A percentile compares a stretch with the other conserved stretches of the same genome.
Evolutionary conservation across 495 filamentous ascomycete genomes (phyloP).

Genomic region (Neurospora sp.): DNA sequence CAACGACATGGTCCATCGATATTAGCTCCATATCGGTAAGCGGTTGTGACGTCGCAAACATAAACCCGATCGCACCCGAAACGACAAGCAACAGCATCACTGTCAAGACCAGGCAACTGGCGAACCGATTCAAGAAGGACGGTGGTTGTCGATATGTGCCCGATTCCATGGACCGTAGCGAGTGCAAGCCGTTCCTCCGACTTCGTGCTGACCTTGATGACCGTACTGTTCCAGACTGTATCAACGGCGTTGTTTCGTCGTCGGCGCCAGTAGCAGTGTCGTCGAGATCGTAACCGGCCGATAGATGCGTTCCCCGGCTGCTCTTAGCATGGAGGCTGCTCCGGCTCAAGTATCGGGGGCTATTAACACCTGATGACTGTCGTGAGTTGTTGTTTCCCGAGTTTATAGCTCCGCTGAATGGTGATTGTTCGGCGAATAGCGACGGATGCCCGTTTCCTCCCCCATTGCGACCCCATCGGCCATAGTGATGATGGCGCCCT

Average conservation of each 20-base stretch:
- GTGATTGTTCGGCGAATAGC: constrained; percentile 69
- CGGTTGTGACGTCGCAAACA: constrained; percentile 84
- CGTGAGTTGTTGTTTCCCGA: constrained; percentile 32
- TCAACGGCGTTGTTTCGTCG: constrained; percentile 81
- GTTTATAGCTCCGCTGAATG: constrained; percentile 36
- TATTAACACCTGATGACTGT: constrained; percentile 54
- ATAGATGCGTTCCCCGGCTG: constrained; percentile 17
- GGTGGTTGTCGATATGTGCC: constrained; percentile 53
- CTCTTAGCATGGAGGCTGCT: constrained; percentile 14
- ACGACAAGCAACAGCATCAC: constrained; percentile 67
- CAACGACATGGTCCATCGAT: constrained; percentile 78
- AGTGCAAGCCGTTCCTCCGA: constrained; percentile 42
- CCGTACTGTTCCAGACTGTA: constrained; percentile 38
- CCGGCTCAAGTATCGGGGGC: constrained; percentile 30
- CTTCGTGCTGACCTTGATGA: constrained; percentile 50
- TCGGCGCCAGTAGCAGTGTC: constrained; percentile 57
- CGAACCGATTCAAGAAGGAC: constrained; percentile 59
- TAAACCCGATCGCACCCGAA: constrained; percentile 71
- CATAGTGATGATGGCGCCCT: constrained; percentile 62
- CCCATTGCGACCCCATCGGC: constrained; percentile 54
- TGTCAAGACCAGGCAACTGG: constrained; percentile 66
- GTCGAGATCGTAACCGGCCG: constrained; percentile 43
- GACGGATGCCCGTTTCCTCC: constrained; percentile 57
- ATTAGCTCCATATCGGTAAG: constrained; percentile 64
- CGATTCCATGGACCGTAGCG: constrained; percentile 64